Evolutionary conservation across 768 basidiomycete species (phyloP).

Genomic region (Epithele typhae): DNA sequence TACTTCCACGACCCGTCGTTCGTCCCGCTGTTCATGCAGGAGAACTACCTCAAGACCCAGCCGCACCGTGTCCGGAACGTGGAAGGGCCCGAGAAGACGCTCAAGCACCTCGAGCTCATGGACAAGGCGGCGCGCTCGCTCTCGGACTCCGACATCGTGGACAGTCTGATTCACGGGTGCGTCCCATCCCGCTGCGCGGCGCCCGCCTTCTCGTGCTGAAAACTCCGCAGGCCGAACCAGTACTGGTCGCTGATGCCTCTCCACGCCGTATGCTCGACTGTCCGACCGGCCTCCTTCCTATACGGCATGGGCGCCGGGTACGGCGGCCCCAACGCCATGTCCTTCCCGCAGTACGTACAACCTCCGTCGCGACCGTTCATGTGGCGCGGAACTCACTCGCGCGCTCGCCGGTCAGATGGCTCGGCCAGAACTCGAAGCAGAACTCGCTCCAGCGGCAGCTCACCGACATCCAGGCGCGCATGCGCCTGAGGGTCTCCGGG

Average conservation of each 20-base stretch:
- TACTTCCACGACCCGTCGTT: slow-evolving; percentile 97
- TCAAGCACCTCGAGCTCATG: slow-evolving; percentile 80
- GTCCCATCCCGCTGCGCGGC: slow-evolving; percentile 7
- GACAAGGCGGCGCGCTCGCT: slow-evolving; percentile 87
- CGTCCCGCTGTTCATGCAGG: slow-evolving; percentile 94
- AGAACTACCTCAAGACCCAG: slow-evolving; percentile 89
- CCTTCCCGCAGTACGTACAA: slow-evolving; percentile 76
- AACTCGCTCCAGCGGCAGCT: slow-evolving; percentile 75
- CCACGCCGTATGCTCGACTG: slow-evolving; percentile 87
- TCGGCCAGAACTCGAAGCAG: slow-evolving; percentile 96
- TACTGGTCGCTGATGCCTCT: slow-evolving; percentile 95
- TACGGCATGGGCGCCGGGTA: slow-evolving; percentile 72
- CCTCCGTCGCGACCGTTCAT: no score
- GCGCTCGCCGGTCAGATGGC: slow-evolving; percentile 81
- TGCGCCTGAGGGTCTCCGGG: slow-evolving; percentile 92
- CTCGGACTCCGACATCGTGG: slow-evolving; percentile 93
- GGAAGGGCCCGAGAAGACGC: slow-evolving; percentile 55
- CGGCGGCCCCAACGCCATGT: slow-evolving; percentile 60
- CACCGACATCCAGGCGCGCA: slow-evolving; percentile 87
- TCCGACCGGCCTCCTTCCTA: slow-evolving; percentile 79
- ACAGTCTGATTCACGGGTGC: slow-evolving; percentile 90
- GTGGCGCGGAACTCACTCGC: no score
- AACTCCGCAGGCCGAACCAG: slow-evolving; percentile 77
- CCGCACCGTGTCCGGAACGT: slow-evolving; percentile 57
- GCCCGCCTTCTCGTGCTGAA: no score